Evolutionary conservation across 2,329 filamentous ascomycete genomes (phyloP), one percentile per base, ranked within the genome.

Genomic region (Shiraia sp.): DNA sequence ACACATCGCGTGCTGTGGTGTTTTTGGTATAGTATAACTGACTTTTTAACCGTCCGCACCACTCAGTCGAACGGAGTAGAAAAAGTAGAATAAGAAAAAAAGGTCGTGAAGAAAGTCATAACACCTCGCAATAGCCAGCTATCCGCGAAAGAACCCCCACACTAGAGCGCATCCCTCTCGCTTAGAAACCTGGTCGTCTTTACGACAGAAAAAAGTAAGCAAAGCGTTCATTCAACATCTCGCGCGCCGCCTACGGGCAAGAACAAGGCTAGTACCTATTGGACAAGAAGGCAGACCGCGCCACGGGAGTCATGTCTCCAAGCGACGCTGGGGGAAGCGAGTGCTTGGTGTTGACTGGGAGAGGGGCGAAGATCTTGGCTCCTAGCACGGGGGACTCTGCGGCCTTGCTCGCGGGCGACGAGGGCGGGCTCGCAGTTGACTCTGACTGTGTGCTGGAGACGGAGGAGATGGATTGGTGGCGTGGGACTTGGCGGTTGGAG

Each of bases 321-420:
- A 47, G 31, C 46, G 49, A 44, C 42, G 44, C 40, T 44, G 59
- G 48, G 29, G 61, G 57, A 51, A 55, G 46, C 44, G 49, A 40
- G 52, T 59, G 56, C 55, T 63, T 63, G 40, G 55, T 44, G 49
- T 68, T 68, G 55, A 68, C 59, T 50, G 63, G 51, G 33, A 68
- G 47, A 59, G 65, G 65, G 57, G 61, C 32, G 42, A 62, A 59
- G 45, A 53, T 41, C 50, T 58, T 47, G 42, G 55, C 51, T 33
- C 57, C 49, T 51, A 59, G 30, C 50, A 58, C 46, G 37, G 63
- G 59, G 42, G 57, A 55, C 47, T 54, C 49, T 55, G 48, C 40
- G 55, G 55, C 40, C 30, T 52, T 52, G 47, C 53, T 35, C 37
- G 55, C 31, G 47, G 61, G 50, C 55, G 57, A 55, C 55, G 62